Base-by-base conservation (phyloP, 202 grass and related monocot species). In the Zoysia matrella region DNA sequence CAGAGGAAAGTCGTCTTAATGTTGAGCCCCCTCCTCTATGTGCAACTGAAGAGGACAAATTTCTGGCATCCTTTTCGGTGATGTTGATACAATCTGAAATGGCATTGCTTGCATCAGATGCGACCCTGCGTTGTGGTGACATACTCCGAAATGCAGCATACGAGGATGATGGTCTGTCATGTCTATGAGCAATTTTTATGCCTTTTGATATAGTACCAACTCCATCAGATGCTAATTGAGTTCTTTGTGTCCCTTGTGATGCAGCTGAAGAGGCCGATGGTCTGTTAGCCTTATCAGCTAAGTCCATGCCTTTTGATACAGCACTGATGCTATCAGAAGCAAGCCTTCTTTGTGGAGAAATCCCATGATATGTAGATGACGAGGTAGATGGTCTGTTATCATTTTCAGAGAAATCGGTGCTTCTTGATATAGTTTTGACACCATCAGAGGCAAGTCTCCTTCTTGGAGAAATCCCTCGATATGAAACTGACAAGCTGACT, bases 301-400 rank as follows among this genome's bases (percentile, higher is more conserved):
- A 71, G 61, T 76, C 69, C 22, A 30, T 22, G 46, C 68, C 12
- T 65, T 80, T 78, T 8, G 74, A 78, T 60, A 78, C 69, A 67
- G 22, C 22, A 30, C 22, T 30, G 22, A 30, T 30, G 22, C 22
- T 30, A 30, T 30, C 22, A 30, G 22, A 88, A 52, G 86, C 58
- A 65, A 90, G 81, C 60, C 73, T 83, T 76, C 91, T 91, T 73
- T 88, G 79, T 74, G 94, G 94, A 47, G 91, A 97, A 86, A 88
- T 1, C 30, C 89, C 84, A 30, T 30, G 22, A 30, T 30, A 30
- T 30, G 22, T 30, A 30, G 22, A 30, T 30, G 22, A 30, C 22
- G 22, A 30, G 22, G 22, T 30, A 30, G 22, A 30, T 30, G 22
- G 22, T 30, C 22, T 30, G 22, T 30, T 30, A 30, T 30, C 22